These are phyloP conservation scores for Solanum pinnatisectum DNA, from an alignment of 257 asterid species.

Conservation along the genomic window DNA sequence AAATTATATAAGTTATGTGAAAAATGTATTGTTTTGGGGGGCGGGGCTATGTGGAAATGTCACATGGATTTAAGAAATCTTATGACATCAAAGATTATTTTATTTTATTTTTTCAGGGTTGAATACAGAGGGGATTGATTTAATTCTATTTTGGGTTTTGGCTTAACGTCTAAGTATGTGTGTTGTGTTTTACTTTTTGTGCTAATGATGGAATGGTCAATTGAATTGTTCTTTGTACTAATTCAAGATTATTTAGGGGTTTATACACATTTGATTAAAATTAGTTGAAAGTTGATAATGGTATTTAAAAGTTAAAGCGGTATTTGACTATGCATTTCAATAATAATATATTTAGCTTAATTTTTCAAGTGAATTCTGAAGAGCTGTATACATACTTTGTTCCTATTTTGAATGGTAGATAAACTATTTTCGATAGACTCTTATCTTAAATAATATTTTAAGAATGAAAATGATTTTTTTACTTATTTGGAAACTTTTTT, in stretches of 20 bases:
- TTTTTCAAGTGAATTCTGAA: not conserved
- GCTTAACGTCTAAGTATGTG: not conserved
- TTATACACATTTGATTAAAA: not conserved
- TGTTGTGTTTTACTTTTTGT: not conserved
- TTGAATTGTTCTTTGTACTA: not conserved
- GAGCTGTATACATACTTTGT: accelerated
- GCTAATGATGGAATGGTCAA: not conserved
- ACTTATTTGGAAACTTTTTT: not conserved
- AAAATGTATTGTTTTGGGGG: not conserved
- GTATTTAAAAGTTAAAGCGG: not conserved
- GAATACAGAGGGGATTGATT: not conserved
- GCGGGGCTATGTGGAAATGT: not conserved
- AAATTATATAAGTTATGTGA: not conserved
- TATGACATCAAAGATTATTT: not conserved
- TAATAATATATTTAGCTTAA: not conserved
- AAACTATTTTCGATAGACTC: not conserved
- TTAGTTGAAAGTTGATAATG: not conserved
- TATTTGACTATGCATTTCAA: not conserved
- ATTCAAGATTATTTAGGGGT: not conserved
- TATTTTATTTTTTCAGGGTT: not conserved
- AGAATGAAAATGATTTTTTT: not conserved
- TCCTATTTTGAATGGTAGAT: accelerated
- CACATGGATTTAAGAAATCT: not conserved
- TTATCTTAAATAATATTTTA: too few species aligned
- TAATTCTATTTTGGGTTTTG: not conserved